Evolutionary conservation across 164 flowering plant species (phyloP), one percentile per base, ranked within the genome.

Genomic region (Vitis rupestris): DNA sequence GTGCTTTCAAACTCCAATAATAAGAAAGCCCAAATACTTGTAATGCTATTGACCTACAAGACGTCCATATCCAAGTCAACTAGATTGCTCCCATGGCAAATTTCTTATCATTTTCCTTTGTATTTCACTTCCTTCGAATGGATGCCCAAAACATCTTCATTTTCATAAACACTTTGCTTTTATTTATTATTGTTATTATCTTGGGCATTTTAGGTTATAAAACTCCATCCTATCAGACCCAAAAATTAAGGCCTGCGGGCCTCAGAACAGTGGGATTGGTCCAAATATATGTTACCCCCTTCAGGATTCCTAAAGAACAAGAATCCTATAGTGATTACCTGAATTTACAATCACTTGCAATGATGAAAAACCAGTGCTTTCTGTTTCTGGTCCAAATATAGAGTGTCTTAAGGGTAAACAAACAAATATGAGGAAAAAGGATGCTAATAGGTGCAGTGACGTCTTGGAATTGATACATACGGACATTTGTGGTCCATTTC

Each of bases 261-360:
- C 90, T 55, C 69, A 47, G 30, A 72, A 63, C 47, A 87, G 93
- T 51, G 90, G 90, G 8, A 68, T 60, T 31, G 82, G 82, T 17
- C 70, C 79, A 17, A 75, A 44, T 1, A 78, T 87, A 55, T 72
- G 78, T 62, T 87, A 80, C 63, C 91, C 27, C 93, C 6, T 88
- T 90, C 59, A 84, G 88, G 88, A 69, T 83, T 31, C 53, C 70
- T 50, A 19, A 49, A 53, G 64, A 59, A 30, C 91, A 84, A 66
- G 66, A 76, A 47, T 60, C 85, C 49, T 75, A 71, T 37, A 88
- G 93, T 64, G 90, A 90, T 8, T 75, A 65, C 29, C 88, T 88
- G 0, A 60, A 64, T 50, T 86, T 82, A 58, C 72, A 51, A 55
- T 82, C 72, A 66, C 75, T 10, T 90, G 92, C 70, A 51, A 49